Percentiles rank a stretch among this genome's conserved stretches.
phyloP scores from a whole-genome alignment of 129 eudicot species.

The Saussurea involucrata region DNA sequence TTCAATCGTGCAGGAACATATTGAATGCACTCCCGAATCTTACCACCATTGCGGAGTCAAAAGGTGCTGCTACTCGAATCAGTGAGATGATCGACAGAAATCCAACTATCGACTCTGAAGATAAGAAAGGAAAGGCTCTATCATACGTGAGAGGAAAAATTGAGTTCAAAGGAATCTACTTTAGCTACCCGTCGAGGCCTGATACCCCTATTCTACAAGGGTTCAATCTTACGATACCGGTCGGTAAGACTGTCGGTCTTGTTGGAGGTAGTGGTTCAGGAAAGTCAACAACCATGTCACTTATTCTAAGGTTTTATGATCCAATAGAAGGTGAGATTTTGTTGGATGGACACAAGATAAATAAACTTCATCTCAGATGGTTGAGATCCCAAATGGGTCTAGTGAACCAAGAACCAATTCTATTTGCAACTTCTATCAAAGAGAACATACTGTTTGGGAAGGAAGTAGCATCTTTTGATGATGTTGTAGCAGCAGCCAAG shows the following conservation, averaged over 20 bases:
- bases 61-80: constrained; percentile 53
- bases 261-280: constrained; percentile 84
- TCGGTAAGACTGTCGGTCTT: constrained; percentile 57
- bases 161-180: constrained; percentile 57
- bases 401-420: constrained; percentile 80
- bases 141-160: constrained; percentile 63
- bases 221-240: constrained; percentile 46
- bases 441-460: constrained; percentile 78
- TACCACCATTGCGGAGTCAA: constrained; percentile 58
- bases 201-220: constrained; percentile 69
- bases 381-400: constrained; percentile 74
- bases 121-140: constrained; percentile 62
- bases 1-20: constrained; percentile 43
- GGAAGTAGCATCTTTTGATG: constrained; percentile 60
- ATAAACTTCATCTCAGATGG: constrained; percentile 70
- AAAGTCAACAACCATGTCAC: constrained; percentile 56
- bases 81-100: constrained; percentile 56
- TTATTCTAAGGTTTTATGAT: constrained; percentile 67
- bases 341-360: constrained; percentile 59
- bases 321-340: constrained; percentile 66
- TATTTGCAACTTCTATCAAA: constrained; percentile 72
- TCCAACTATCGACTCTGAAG: constrained; percentile 53
- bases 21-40: constrained; percentile 67
- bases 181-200: constrained; percentile 71
- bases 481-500: constrained; percentile 56